Conservation (phyloP, 225 moss, liverwort and hornwort species). For the Polytrichum commune region DNA sequence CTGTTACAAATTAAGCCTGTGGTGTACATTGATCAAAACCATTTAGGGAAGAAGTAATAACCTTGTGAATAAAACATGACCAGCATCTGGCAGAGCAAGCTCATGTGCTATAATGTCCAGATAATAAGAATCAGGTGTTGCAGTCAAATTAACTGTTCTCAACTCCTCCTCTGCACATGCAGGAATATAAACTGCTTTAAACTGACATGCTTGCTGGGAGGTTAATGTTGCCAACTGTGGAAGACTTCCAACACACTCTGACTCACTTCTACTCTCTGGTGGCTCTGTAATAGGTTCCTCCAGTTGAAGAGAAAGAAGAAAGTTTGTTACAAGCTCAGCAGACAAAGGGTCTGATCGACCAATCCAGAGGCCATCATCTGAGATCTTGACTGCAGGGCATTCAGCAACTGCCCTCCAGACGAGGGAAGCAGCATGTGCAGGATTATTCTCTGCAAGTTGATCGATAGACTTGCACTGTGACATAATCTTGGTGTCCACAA, state of each 20-base stretch:
- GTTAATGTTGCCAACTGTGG: constrained; percentile 16
- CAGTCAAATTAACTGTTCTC: constrained; percentile 31
- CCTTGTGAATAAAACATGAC: constrained; percentile 81
- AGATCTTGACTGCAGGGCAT: constrained; percentile 58
- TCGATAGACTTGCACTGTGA: constrained; percentile 78
- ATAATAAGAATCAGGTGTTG: constrained; percentile 57
- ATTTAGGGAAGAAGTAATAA: constrained; percentile 20
- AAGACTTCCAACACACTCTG: constrained; percentile 15
- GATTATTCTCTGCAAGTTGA: constrained; percentile 70
- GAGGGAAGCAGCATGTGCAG: constrained; percentile 72
- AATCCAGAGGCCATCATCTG: constrained; percentile 67
- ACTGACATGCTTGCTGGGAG: constrained; percentile 20
- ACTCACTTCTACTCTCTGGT: constrained; percentile 11
- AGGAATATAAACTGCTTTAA: constrained; percentile 62
- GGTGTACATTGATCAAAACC: not conserved
- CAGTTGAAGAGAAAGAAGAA: constrained; percentile 22
- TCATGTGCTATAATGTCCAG: constrained; percentile 72
- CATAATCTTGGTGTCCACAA: constrained; percentile 82
- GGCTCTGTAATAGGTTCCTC: constrained; percentile 8
- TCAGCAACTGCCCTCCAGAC: constrained; percentile 68
- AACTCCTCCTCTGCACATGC: constrained; percentile 49
- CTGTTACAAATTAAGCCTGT: too few relatives aligned
- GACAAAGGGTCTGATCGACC: constrained; percentile 54
- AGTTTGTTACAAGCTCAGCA: constrained; percentile 48
- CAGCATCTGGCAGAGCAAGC: constrained; percentile 70